Base-by-base conservation (phyloP, 1,284 basidiomycete genomes). In the Malassezia sp. region DNA sequence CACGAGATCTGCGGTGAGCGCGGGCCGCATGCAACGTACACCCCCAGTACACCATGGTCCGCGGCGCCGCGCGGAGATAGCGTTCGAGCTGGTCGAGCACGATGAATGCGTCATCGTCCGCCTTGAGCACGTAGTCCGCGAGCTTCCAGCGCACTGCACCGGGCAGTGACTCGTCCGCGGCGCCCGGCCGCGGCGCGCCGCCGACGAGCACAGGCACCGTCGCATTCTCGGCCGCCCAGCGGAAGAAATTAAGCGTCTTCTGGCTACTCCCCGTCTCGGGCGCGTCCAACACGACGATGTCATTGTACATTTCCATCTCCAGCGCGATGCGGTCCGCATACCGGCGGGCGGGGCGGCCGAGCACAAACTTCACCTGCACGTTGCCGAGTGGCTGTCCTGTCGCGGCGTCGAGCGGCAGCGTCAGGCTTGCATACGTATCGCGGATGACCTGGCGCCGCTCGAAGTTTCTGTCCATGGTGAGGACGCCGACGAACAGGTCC, bases 291-390 rank as follows among this genome's bases (percentile, higher is more conserved):
- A 91, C 78, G 49, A 90, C 75, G 48, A 91, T 81, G 67, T 91
- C 87, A 61, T 89, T 85, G 73, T 84, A 93, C 60, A 81, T 81
- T 69, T 96, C 85, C 79, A 86, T 86, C 73, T 97, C 93, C 31
- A 90, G 73, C 57, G 81, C 79, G 48, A 97, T 78, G 18, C 82
- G 77, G 38, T 81, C 75, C 52, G 84, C 84, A 78, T 81, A 85
- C 50, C 81, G 79, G 59, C 79, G 80, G 20, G 81, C 75, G 8
- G 91, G 90, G 56, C 82, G 79, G 6, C 88, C 91, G 42, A 97
- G 76, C 55, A 97, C 79, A 70, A 97, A 97, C 17, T 88, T 82
- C 33, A 97, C 80, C 49, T 89, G 75, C 0, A 88, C 85, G 52
- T 90, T 79, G 76, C 78, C 73, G 7, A 59, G 56, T 4, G 69